Conservation (phyloP, 176 grass and related monocot species). For the Raddia guianensis region DNA sequence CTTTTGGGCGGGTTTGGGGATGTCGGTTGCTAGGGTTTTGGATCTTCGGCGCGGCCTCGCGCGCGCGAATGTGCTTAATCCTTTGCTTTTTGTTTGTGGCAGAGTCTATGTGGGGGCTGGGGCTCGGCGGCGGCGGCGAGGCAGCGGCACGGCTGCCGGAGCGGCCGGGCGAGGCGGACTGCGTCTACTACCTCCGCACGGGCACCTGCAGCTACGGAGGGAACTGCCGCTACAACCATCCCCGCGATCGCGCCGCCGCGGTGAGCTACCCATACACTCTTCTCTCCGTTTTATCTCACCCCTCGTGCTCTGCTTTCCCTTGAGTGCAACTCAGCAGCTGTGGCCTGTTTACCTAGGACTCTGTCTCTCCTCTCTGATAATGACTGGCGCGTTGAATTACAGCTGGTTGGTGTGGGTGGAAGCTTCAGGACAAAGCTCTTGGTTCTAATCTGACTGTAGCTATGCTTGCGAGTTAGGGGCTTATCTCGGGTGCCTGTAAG, state of each 20-base stretch:
- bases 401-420: slow-evolving; percentile 11
- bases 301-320: slow-evolving; percentile 31
- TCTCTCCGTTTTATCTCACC: slow-evolving; percentile 7
- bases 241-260: slow-evolving; percentile 53
- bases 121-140: slow-evolving; percentile 54
- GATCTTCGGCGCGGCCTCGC: slow-evolving; percentile 23
- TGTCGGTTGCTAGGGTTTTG: slow-evolving; percentile 47
- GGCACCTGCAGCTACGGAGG: slow-evolving; percentile 87
- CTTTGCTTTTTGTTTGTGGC: not conserved
- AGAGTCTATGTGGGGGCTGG: slow-evolving; percentile 85
- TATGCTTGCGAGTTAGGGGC: not conserved
- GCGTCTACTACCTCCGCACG: slow-evolving; percentile 83
- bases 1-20: not conserved
- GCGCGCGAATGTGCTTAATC: not conserved
- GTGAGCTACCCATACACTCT: slow-evolving; percentile 43
- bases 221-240: slow-evolving; percentile 95
- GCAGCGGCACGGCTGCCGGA: slow-evolving; percentile 55
- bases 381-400: slow-evolving; percentile 27
- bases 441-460: not conserved
- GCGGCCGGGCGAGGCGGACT: slow-evolving; percentile 77
- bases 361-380: slow-evolving; percentile 31
- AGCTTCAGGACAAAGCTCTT: slow-evolving; percentile 33
- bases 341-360: slow-evolving; percentile 5
- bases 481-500: slow-evolving; percentile 22
- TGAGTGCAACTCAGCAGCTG: not conserved